Evolutionary conservation across 2,329 filamentous ascomycete species (phyloP).

Genomic region (Penicillium hordei): DNA sequence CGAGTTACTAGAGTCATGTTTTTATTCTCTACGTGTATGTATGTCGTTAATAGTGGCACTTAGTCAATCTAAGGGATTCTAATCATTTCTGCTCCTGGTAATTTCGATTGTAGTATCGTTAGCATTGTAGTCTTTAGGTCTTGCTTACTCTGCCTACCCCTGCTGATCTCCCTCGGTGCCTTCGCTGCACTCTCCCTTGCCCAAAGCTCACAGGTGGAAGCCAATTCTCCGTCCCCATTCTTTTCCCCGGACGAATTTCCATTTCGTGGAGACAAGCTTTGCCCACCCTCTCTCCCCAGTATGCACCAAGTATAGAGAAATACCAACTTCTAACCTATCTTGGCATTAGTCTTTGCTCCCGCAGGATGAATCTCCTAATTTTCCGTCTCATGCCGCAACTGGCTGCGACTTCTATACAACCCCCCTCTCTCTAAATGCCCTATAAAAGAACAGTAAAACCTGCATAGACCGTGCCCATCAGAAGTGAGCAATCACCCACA

Average conservation of each 20-base stretch:
- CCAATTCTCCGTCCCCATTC: conserved; percentile 17
- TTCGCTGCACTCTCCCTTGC: neutral
- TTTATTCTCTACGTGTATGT: conserved; percentile 42
- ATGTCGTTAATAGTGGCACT: conserved; percentile 45
- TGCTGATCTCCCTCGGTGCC: neutral
- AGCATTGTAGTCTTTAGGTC: too few species aligned
- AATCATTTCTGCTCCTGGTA: conserved; percentile 21
- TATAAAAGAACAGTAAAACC: neutral
- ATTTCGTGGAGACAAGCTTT: conserved; percentile 19
- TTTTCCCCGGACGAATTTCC: conserved; percentile 15
- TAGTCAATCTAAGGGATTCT: conserved; percentile 39
- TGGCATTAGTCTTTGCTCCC: neutral
- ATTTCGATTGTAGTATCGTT: neutral
- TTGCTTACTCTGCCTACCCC: neutral
- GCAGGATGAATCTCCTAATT: neutral
- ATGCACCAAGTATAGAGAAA: conserved; percentile 7
- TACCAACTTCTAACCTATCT: neutral
- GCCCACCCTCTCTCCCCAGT: neutral
- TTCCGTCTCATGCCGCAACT: neutral
- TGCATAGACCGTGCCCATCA: neutral
- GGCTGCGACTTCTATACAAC: neutral
- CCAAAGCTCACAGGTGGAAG: conserved; percentile 29
- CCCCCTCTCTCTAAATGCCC: neutral
- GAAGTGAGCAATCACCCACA: neutral
- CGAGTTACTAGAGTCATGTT: conserved; percentile 35